Base-by-base conservation (phyloP, 345 rosid genomes). In the Brassica nigra region DNA sequence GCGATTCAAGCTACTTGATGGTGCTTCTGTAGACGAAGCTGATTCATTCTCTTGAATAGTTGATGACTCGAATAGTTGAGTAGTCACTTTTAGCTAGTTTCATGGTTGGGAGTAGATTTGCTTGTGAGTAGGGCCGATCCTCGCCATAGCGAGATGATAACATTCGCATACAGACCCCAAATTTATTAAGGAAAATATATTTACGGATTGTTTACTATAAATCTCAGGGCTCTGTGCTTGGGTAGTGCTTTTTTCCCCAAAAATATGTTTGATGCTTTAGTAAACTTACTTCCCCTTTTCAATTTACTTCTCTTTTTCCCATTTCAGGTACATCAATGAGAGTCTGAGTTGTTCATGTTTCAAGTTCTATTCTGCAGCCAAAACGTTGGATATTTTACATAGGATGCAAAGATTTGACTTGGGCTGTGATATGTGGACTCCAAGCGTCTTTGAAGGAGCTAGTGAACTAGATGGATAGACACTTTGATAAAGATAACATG, bases 321-420 rank as follows among this genome's bases (percentile, higher is more conserved):
- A 9, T 80, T 75, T 75, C 80, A 80, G 80, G 83, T 12, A 70
- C 68, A 4, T 27, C 73, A 37, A 42, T 75, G 57, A 75, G 76
- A 70, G 14, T 47, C 58, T 75, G 83, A 80, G 72, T 57, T 54
- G 23, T 54, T 54, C 59, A 54, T 54, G 59, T 16, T 49, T 2
- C 7, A 49, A 49, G 6, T 49, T 4, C 7, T 49, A n/a, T 70
- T 64, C 55, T 62, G 61, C 72, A 18, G 55, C 72, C 49, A 54
- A 69, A 68, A 36, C 71, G 23, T 62, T 68, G 6, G 61, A 62
- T 54, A 54, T 14, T 49, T 37, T 62, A 8, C 67, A 0, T 65
- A 70, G 62, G 10, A 75, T 80, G 68, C 62, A 20, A n/a, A 49
- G 57, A 75, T 63, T 33, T 75, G 34, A 49, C 55, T 49, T 49